Evolutionary conservation across 352 stramenopile species (phyloP).

Genomic region (Elongisporangium prolatum): DNA sequence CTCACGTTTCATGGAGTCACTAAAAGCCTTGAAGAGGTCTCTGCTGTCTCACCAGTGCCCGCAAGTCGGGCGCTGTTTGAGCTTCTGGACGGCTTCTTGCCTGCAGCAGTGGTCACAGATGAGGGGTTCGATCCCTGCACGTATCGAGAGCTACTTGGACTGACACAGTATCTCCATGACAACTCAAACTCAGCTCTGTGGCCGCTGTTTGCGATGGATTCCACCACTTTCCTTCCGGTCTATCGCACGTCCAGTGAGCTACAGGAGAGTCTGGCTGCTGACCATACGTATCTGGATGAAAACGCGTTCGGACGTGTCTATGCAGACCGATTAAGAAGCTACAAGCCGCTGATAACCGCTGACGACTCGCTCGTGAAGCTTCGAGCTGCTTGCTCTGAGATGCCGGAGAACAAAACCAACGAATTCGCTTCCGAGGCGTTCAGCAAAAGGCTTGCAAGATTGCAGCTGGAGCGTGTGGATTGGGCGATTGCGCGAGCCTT

Average conservation of each 20-base stretch:
- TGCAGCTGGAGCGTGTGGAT: constrained; percentile 39
- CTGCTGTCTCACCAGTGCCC: constrained; percentile 13
- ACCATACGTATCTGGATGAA: constrained; percentile 28
- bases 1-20: constrained; percentile 45
- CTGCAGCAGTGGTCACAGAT: constrained; percentile 39
- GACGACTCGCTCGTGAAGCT: background rate
- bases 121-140: constrained; percentile 23
- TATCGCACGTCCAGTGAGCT: constrained; percentile 36
- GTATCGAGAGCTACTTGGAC: constrained; percentile 25
- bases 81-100: constrained; percentile 33
- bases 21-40: constrained; percentile 2
- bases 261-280: constrained; percentile 28
- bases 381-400: background rate
- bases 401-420: constrained; percentile 4
- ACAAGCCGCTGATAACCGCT: background rate
- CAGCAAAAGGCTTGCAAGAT: background rate
- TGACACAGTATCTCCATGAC: constrained; percentile 27
- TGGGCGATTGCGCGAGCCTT: constrained; percentile 39
- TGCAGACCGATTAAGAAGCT: constrained; percentile 7
- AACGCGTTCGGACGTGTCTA: constrained; percentile 36
- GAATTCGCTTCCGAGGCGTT: constrained; percentile 5
- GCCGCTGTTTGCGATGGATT: constrained; percentile 59
- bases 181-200: constrained; percentile 34
- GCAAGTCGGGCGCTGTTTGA: constrained; percentile 14
- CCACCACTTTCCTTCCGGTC: constrained; percentile 36